phyloP scores from a whole-genome alignment of 192 early-diverging fungal species.

The Spizellomyces sp. region DNA sequence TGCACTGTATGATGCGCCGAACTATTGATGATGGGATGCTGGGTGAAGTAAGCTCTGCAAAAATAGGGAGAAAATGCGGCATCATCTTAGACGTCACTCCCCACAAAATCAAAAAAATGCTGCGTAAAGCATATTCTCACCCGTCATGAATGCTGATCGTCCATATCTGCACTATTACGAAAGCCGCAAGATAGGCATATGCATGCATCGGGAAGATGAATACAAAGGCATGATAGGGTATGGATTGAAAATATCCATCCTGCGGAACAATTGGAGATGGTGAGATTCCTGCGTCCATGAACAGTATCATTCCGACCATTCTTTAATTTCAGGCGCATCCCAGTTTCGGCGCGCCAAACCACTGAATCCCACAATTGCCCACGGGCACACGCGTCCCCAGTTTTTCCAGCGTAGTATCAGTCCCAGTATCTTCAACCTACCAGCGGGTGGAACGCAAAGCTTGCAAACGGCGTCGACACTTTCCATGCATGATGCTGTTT shows the following conservation, averaged over 20 bases:
- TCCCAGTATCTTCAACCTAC: conserved; percentile 29
- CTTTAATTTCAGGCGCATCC: neutral
- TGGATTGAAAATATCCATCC: conserved; percentile 94
- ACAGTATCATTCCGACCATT: neutral
- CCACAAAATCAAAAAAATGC: neutral
- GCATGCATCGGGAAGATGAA: conserved; percentile 91
- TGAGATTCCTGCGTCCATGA: neutral
- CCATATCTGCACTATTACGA: conserved; percentile 92
- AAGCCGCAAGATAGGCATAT: conserved; percentile 83
- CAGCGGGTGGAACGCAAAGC: conserved; percentile 92
- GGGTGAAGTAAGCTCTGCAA: conserved; percentile 69
- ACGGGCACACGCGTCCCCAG: neutral
- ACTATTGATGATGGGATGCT: conserved; percentile 74
- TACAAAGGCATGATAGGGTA: conserved; percentile 94
- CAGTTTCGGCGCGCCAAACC: neutral
- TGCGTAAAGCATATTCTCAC: conserved; percentile 40
- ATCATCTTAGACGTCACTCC: neutral
- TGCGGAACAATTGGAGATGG: conserved; percentile 5
- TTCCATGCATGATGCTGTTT: conserved; percentile 89
- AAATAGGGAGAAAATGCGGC: neutral
- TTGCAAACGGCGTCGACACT: conserved; percentile 92
- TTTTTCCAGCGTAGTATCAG: neutral
- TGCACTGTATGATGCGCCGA: conserved; percentile 98
- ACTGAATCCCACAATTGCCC: neutral
- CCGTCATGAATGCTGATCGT: conserved; percentile 97